A percentile compares a stretch with the other conserved stretches of the same genome.
phyloP scores from a whole-genome alignment of 441 rosid species.

The Breynia disticha region DNA sequence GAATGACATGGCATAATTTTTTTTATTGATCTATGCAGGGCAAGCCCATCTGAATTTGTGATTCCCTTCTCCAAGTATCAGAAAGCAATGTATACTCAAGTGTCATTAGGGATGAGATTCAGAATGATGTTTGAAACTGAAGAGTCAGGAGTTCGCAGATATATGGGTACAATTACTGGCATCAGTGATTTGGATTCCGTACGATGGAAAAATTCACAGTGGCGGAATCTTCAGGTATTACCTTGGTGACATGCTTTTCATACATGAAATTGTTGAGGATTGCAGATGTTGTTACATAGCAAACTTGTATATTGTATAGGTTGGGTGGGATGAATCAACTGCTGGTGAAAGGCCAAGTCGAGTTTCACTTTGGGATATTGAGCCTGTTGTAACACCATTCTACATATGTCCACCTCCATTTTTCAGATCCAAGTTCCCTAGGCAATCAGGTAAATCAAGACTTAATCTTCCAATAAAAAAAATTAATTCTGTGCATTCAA shows the following conservation, averaged over 20 bases:
- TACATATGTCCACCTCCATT: conserved; percentile 95
- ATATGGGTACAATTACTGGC: conserved; percentile 95
- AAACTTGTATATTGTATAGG: conserved; percentile 28
- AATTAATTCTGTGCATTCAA: no score
- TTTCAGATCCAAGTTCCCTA: conserved; percentile 81
- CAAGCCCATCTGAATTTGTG: conserved; percentile 94
- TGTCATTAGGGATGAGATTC: conserved; percentile 86
- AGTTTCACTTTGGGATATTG: conserved; percentile 86
- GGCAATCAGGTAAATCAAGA: conserved; percentile 56
- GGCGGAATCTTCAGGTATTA: conserved; percentile 96
- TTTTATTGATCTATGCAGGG: conserved; percentile 40
- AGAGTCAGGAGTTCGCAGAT: conserved; percentile 87
- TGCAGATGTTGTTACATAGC: neutral
- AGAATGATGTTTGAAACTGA: conserved; percentile 97
- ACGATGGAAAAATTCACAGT: conserved; percentile 89
- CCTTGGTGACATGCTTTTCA: neutral
- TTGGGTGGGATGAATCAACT: conserved; percentile 96
- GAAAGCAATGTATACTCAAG: conserved; percentile 80
- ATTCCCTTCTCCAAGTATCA: conserved; percentile 85
- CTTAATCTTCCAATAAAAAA: no score
- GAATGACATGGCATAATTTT: conserved; percentile 7
- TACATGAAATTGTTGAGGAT: neutral
- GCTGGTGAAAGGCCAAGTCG: conserved; percentile 83
- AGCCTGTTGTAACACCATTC: conserved; percentile 85
- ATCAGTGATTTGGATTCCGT: conserved; percentile 77